A percentile compares a stretch with the other conserved stretches of the same genome.
Conservation (phyloP, 768 basidiomycete genomes). For the Trametes punicea region DNA sequence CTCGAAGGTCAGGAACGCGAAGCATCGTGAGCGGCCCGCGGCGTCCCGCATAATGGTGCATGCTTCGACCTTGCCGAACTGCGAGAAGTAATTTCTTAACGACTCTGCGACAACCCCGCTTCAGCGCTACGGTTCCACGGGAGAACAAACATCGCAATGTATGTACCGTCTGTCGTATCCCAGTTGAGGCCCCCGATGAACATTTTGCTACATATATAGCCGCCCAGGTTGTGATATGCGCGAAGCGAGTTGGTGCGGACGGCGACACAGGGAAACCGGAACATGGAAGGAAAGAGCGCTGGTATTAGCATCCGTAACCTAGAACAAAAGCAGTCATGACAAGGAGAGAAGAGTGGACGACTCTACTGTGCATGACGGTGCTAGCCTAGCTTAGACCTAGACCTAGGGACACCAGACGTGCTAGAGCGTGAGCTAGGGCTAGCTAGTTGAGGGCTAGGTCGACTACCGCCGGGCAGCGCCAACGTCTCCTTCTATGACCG, state of each 20-base stretch:
- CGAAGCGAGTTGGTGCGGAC: conserved; percentile 9
- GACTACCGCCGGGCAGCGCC: conserved; percentile 27
- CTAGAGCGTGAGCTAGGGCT: conserved; percentile 41
- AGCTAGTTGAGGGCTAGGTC: conserved; percentile 56
- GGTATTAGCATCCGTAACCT: conserved; percentile 81
- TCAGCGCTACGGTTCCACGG: conserved; percentile 43
- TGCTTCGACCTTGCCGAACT: conserved; percentile 96
- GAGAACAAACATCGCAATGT: conserved; percentile 38
- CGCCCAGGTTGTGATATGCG: conserved; percentile 21
- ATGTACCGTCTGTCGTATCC: conserved; percentile 98
- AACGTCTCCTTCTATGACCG: conserved; percentile 24
- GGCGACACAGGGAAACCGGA: conserved; percentile 8
- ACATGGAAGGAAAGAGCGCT: conserved; percentile 47
- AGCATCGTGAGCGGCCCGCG: conserved; percentile 91
- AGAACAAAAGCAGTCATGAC: conserved; percentile 59
- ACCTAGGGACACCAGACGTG: conserved; percentile 61
- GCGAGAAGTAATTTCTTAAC: conserved; percentile 83
- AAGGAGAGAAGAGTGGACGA: conserved; percentile 56
- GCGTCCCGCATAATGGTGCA: conserved; percentile 99
- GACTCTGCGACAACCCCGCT: conserved; percentile 50
- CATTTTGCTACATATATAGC: conserved; percentile 76
- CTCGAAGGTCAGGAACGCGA: conserved; percentile 96
- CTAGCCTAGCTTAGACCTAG: conserved; percentile 68
- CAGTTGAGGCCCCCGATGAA: conserved; percentile 99
- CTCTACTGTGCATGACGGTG: conserved; percentile 62